A percentile compares a stretch with the other conserved stretches of the same genome.
These are phyloP conservation scores for Linnemannia hyalina DNA, from an alignment of 192 early-diverging fungal species.

Conservation along the genomic window DNA sequence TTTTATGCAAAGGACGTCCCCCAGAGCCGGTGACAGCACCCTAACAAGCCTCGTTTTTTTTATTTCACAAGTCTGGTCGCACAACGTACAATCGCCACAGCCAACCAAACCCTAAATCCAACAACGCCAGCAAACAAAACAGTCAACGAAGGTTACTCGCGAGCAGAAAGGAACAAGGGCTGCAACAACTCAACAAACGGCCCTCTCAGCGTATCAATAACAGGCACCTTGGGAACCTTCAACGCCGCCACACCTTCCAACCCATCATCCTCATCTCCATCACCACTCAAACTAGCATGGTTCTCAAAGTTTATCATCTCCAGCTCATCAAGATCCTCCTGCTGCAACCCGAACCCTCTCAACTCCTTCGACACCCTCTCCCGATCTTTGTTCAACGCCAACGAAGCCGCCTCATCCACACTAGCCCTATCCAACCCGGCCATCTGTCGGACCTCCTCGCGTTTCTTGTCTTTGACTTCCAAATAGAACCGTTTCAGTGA, in stretches of 20 bases:
- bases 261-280: conserved; percentile 16
- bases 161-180: conserved; percentile 39
- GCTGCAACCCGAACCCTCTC: conserved; percentile 28
- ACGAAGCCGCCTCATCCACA: neutral
- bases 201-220: conserved; percentile 23
- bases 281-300: neutral
- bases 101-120: neutral
- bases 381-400: neutral
- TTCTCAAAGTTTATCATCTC: conserved; percentile 55
- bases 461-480: conserved; percentile 46
- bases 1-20: neutral
- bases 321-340: conserved; percentile 62
- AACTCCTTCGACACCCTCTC: conserved; percentile 36
- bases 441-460: conserved; percentile 46
- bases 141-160: conserved; percentile 15
- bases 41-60: neutral
- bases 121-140: neutral
- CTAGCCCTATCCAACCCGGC: conserved; percentile 35
- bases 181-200: conserved; percentile 38
- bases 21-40: neutral
- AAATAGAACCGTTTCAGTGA: conserved; percentile 21
- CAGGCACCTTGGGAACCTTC: conserved; percentile 35
- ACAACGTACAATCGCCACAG: neutral
- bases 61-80: neutral
- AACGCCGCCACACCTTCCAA: conserved; percentile 18